phyloP scores from a whole-genome alignment of 1,284 basidiomycete species.

The Trichosporon sp. region DNA sequence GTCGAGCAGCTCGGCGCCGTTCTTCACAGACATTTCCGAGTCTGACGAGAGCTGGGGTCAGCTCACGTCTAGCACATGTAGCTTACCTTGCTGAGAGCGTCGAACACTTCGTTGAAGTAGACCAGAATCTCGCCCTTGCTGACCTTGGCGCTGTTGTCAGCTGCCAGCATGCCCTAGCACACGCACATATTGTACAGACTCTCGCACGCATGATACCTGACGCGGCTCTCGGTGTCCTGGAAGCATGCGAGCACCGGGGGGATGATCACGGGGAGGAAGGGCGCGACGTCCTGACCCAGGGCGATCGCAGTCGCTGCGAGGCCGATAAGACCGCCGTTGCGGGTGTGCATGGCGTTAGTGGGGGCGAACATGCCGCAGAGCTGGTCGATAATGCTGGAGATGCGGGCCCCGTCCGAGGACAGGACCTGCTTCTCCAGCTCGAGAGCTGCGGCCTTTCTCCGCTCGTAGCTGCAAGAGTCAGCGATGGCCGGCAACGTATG shows the following conservation, averaged over 20 bases:
- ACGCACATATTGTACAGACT: constrained; percentile 97
- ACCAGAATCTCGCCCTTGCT: constrained; percentile 95
- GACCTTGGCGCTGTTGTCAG: constrained; percentile 65
- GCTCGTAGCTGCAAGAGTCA: constrained; percentile 60
- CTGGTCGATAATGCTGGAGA: constrained; percentile 86
- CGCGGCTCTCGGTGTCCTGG: constrained; percentile 87
- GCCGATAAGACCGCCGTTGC: constrained; percentile 91
- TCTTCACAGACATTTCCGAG: constrained; percentile 94
- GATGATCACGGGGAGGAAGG: constrained; percentile 90
- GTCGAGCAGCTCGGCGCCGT: constrained; percentile 97
- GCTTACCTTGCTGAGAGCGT: constrained; percentile 87
- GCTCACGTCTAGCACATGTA: neutral
- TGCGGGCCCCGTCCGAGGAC: constrained; percentile 63
- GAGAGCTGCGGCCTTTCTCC: constrained; percentile 89
- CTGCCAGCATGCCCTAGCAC: constrained; percentile 11
- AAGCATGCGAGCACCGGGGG: constrained; percentile 90
- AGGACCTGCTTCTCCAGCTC: constrained; percentile 80
- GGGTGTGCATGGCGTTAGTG: constrained; percentile 75
- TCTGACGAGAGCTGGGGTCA: constrained; percentile 80
- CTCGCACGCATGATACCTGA: constrained; percentile 79
- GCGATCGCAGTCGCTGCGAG: constrained; percentile 95
- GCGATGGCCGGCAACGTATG: neutral
- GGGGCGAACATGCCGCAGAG: constrained; percentile 88
- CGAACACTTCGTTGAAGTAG: constrained; percentile 98
- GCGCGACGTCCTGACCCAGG: constrained; percentile 83